phyloP scores from a whole-genome alignment of 805 yeast genomes.

The Zygoascus flipseniorum region DNA sequence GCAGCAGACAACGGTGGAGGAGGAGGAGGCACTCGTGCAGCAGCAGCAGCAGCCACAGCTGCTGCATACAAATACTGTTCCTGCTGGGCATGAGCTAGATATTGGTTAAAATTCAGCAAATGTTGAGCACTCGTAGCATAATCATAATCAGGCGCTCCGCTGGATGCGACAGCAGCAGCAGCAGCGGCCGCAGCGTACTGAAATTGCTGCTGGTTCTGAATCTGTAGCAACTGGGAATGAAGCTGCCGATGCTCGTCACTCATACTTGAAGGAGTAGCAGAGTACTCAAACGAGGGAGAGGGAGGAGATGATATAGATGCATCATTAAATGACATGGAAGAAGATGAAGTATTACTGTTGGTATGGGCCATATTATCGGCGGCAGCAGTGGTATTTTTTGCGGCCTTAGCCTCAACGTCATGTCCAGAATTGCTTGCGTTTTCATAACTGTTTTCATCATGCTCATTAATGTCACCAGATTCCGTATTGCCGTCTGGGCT shows the following conservation, averaged over 20 bases:
- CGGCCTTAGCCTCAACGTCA: neutral
- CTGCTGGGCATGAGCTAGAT: conserved; percentile 63
- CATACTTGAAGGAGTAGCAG: neutral
- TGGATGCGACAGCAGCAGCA: conserved; percentile 1
- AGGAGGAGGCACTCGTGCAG: conserved; percentile 5
- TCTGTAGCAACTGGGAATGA: conserved; percentile 1
- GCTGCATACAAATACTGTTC: conserved; percentile 30
- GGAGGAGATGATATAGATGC: conserved; percentile 1
- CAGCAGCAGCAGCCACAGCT: conserved; percentile 17
- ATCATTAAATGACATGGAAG: neutral
- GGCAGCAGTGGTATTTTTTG: neutral
- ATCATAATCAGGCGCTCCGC: neutral
- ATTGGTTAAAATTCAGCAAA: conserved; percentile 57
- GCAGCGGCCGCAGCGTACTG: conserved; percentile 5
- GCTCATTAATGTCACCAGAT: neutral
- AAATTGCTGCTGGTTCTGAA: conserved; percentile 2
- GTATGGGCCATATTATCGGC: neutral
- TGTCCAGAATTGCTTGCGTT: neutral
- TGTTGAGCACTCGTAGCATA: conserved; percentile 48
- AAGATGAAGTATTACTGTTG: neutral
- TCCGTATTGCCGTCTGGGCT: neutral
- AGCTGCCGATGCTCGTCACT: neutral
- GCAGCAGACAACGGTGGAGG: conserved; percentile 4
- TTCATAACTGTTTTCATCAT: neutral
- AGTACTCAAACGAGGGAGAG: neutral